These are phyloP conservation scores for Thyridium curvatum DNA, from an alignment of 2,329 filamentous ascomycete species.

Conservation along the genomic window DNA sequence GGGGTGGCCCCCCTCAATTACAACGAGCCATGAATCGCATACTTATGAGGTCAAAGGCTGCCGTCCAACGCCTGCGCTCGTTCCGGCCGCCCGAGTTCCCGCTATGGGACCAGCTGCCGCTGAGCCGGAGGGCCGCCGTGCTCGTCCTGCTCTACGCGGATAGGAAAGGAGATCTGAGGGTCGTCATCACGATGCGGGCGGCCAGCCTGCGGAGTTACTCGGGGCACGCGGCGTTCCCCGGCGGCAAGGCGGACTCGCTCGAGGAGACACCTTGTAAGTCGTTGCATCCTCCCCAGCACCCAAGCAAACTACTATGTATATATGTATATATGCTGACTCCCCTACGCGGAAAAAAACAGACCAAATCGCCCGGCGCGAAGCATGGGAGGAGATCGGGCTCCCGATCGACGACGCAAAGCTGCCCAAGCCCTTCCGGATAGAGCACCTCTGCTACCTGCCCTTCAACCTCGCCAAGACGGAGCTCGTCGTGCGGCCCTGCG, in stretches of 20 bases:
- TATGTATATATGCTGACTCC: too few relatives aligned
- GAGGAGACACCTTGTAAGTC: conserved; percentile 54
- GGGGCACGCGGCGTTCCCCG: conserved; percentile 78
- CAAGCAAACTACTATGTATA: too few relatives aligned
- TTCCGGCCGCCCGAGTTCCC: conserved; percentile 56
- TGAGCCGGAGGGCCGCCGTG: conserved; percentile 73
- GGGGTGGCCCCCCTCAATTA: too few relatives aligned
- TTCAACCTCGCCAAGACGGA: conserved; percentile 68
- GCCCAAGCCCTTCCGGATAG: conserved; percentile 72
- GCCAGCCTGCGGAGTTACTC: conserved; percentile 60
- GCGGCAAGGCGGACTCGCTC: conserved; percentile 60
- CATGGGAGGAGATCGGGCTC: conserved; percentile 88
- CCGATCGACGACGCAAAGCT: conserved; percentile 64
- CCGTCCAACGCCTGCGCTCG: conserved; percentile 53
- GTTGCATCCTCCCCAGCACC: not conserved
- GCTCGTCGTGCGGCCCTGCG: conserved; percentile 67
- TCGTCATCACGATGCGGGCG: conserved; percentile 64
- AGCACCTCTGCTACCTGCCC: conserved; percentile 82
- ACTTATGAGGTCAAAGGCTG: conserved; percentile 39
- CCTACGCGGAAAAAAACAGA: too few relatives aligned
- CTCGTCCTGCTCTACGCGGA: conserved; percentile 86
- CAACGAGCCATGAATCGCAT: conserved; percentile 9
- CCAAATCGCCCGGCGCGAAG: conserved; percentile 82
- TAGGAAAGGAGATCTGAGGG: conserved; percentile 67
- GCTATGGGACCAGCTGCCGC: conserved; percentile 54